Base-by-base conservation (phyloP, 768 basidiomycete species). In the Austroboletus eburneus region DNA sequence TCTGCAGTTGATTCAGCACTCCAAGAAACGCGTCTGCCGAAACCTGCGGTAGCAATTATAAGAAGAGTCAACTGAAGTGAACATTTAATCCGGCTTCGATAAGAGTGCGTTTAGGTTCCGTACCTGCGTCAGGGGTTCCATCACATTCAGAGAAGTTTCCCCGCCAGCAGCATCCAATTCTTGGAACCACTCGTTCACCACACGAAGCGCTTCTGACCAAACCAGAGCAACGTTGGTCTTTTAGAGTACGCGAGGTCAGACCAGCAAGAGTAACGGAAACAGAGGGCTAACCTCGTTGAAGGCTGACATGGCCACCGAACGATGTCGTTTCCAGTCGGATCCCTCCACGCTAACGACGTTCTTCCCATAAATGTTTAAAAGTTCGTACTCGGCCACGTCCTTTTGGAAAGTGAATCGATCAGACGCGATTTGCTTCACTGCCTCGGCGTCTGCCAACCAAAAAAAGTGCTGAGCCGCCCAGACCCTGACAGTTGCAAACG, bases 221-320 rank as follows among this genome's bases (percentile, higher is more conserved):
- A 75, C 75, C n/a, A 77, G 62, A 6, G 72, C 69, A 45, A 72
- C 65, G 29, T 77, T 75, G 10, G 69, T 66, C 76, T 77, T 45
- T 24, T 2, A 25, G 13, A 22, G 55, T 20, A 47, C 39, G 38
- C 23, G n/a, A 21, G 45, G 8, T 20, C 0, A 24, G 1, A 12
- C 9, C 23, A 18, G 39, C 13, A 9, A 13, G 14, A 10, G 18
- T 17, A 35, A 7, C 13, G 16, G 14, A 21, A 13, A 14, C 9
- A 14, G n/a, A 21, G 10, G 24, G 39, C 58, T 39, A 45, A 64
- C 77, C 61, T 78, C 77, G 38, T 69, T 76, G 58, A 79, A 79
- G 1, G 77, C 77, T 9, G 73, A 69, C 43, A 72, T 76, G 18
- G 74, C 63, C 1, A 75, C 63, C 9, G 56, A 59, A 35, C 74